Evolutionary conservation across 78 protist species (phyloP).

Genomic region (Bigelowiella natans): DNA sequence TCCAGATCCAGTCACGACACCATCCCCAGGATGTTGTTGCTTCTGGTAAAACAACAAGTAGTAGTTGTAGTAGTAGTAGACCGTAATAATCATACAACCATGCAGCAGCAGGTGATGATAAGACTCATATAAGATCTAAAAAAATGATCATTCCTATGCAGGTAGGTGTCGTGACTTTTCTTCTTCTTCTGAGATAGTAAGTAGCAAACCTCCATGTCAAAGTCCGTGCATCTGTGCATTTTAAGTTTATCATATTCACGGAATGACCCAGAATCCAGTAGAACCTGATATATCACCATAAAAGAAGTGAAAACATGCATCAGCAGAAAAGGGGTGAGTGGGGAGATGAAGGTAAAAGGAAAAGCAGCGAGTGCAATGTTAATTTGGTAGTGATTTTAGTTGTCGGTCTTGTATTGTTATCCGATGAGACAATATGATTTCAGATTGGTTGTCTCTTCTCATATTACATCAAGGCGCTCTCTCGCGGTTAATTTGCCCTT

Average conservation of each 20-base stretch:
- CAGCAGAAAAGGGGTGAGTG: no score
- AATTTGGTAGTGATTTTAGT: no score
- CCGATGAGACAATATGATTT: no score
- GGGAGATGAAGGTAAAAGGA: no score
- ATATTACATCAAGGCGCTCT: constrained; percentile 77
- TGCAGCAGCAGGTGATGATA: background rate
- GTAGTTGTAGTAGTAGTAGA: background rate
- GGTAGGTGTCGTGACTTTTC: no score
- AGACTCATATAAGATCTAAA: background rate
- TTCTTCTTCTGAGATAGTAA: no score
- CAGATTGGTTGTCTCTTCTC: constrained; percentile 48
- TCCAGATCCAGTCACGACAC: constrained; percentile 90
- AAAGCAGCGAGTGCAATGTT: no score
- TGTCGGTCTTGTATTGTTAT: no score
- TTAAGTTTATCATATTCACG: constrained; percentile 71
- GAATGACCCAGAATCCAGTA: constrained; percentile 53
- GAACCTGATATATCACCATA: no score
- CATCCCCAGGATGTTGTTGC: constrained; percentile 72
- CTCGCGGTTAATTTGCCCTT: constrained; percentile 86
- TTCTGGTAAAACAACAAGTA: no score
- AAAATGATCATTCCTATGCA: background rate
- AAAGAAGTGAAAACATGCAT: no score
- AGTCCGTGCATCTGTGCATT: constrained; percentile 80
- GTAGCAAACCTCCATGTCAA: constrained; percentile 59
- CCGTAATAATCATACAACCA: background rate